Conservation (phyloP, 2,329 filamentous ascomycete genomes). For the Cladosporium cucumerinum region DNA sequence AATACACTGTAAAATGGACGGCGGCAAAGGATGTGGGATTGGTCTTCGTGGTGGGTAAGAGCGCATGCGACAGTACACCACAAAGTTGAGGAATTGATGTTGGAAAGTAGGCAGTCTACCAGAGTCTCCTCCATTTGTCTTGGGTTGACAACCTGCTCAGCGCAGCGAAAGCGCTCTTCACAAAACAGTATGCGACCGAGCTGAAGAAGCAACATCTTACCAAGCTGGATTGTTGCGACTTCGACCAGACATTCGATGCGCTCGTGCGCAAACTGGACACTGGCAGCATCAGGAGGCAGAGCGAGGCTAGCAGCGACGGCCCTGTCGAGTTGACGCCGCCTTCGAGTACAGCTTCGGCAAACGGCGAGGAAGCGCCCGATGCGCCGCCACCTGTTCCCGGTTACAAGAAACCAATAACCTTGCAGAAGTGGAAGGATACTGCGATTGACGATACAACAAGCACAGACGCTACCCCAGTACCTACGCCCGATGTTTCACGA, state of each 20-base stretch:
- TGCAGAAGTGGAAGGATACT: slow-evolving; percentile 13
- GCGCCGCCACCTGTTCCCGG: slow-evolving; percentile 51
- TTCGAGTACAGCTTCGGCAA: slow-evolving; percentile 45
- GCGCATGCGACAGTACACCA: background rate
- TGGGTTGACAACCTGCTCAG: slow-evolving; percentile 98
- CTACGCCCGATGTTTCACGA: slow-evolving; percentile 72
- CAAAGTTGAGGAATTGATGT: slow-evolving; percentile 18
- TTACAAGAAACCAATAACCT: slow-evolving; percentile 39
- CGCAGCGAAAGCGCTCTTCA: slow-evolving; percentile 88
- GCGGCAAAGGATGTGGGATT: slow-evolving; percentile 87
- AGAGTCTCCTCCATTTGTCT: slow-evolving; percentile 87
- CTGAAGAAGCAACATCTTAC: slow-evolving; percentile 77
- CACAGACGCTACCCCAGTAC: slow-evolving; percentile 65
- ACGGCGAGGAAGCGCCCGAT: slow-evolving; percentile 47
- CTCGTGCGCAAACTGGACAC: slow-evolving; percentile 78
- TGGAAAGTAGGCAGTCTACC: slow-evolving; percentile 78
- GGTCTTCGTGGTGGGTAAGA: slow-evolving; percentile 77
- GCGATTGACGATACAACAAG: slow-evolving; percentile 46
- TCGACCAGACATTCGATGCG: slow-evolving; percentile 92
- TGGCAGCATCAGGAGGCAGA: slow-evolving; percentile 28
- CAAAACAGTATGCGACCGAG: slow-evolving; percentile 84
- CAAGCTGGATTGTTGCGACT: slow-evolving; percentile 71
- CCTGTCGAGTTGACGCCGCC: slow-evolving; percentile 52
- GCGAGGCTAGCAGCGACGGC: slow-evolving; percentile 30
- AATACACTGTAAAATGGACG: slow-evolving; percentile 93